Conservation (phyloP, 306 rosid species). For the Citrullus amarus region DNA sequence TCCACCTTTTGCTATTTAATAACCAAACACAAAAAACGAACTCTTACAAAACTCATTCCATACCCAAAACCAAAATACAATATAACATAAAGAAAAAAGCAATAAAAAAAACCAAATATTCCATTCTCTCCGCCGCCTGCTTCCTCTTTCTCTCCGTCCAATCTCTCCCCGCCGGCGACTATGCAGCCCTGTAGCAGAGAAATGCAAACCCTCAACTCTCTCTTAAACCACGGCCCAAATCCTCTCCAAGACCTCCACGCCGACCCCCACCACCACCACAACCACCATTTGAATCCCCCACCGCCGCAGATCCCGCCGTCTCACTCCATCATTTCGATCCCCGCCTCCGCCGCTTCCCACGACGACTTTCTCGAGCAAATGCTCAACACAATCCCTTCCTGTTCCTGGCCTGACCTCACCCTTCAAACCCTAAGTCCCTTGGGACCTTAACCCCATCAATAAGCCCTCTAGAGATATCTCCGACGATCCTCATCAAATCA, state of each 20-base stretch:
- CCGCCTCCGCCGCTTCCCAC: constrained; percentile 29
- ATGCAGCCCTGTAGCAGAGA: constrained; percentile 62
- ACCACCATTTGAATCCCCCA: background rate
- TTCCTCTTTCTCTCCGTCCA: background rate
- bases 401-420: constrained; percentile 48
- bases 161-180: background rate
- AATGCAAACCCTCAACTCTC: constrained; percentile 55
- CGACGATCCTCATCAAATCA: constrained; percentile 36
- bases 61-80: background rate
- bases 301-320: constrained; percentile 24
- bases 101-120: background rate
- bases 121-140: background rate
- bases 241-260: constrained; percentile 44
- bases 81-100: background rate
- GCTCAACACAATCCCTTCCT: constrained; percentile 52
- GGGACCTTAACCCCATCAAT: constrained; percentile 29
- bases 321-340: constrained; percentile 35
- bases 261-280: constrained; percentile 9
- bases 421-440: constrained; percentile 21
- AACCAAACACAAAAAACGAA: background rate
- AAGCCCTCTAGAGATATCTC: constrained; percentile 13
- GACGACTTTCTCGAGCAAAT: constrained; percentile 91
- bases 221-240: constrained; percentile 42
- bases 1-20: constrained; percentile 1
- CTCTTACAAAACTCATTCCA: background rate